Evolutionary conservation across 1,284 basidiomycete species (phyloP).

Genomic region (Austroboletus novae-zelandiae): DNA sequence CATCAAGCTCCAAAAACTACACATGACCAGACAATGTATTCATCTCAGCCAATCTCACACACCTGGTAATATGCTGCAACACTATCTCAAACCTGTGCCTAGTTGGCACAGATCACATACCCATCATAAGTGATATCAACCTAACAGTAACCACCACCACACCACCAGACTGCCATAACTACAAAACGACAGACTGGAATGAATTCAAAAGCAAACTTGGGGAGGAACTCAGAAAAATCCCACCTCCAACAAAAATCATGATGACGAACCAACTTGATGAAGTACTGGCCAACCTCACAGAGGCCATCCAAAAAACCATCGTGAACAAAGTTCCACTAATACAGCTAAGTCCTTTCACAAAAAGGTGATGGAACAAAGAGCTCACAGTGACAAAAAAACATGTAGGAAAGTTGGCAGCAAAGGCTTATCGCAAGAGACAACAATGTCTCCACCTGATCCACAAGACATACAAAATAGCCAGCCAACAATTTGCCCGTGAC

Average conservation of each 20-base stretch:
- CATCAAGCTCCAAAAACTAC: no score
- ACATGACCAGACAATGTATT: no score
- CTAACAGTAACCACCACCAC: background rate
- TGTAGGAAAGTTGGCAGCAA: no score
- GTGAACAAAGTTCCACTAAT: conserved; percentile 16
- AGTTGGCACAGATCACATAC: background rate
- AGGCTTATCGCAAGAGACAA: no score
- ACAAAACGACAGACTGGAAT: background rate
- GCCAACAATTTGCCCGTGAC: no score
- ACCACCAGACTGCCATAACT: background rate
- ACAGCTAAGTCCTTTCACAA: background rate
- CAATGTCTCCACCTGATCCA: no score
- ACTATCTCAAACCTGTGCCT: conserved; percentile 1
- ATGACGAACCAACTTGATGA: no score
- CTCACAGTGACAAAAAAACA: background rate
- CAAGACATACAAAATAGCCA: no score
- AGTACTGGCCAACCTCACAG: background rate
- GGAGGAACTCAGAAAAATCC: no score
- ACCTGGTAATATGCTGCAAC: no score
- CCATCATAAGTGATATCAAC: conserved; percentile 1
- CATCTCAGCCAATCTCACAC: no score
- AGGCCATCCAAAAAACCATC: background rate
- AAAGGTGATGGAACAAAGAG: background rate
- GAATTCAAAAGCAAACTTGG: background rate
- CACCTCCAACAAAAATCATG: no score